These are phyloP conservation scores for Teunomyces funiuensis DNA, from an alignment of 805 yeast genomes.

Conservation along the genomic window DNA sequence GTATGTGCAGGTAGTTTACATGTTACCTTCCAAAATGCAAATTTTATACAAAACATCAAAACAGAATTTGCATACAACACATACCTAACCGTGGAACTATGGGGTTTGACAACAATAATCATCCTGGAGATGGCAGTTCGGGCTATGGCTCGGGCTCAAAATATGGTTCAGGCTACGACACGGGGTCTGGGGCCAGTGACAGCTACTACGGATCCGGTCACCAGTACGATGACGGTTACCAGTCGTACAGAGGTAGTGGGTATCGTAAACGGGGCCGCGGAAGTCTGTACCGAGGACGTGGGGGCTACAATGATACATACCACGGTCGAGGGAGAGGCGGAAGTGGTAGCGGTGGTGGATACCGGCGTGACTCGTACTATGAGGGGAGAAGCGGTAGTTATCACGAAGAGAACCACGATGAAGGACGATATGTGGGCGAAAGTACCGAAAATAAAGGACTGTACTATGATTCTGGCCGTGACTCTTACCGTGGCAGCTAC, in stretches of 20 bases:
- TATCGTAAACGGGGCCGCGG: conserved; percentile 18
- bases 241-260: conserved; percentile 6
- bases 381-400: conserved; percentile 1
- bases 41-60: not conserved
- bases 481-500: not conserved
- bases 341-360: too few species aligned
- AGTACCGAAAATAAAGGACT: not conserved
- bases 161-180: not conserved
- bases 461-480: not conserved
- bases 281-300: conserved; percentile 11
- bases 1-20: conserved; percentile 4
- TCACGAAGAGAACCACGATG: not conserved
- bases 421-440: not conserved
- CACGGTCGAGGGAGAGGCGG: conserved; percentile 11
- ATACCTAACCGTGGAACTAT: not conserved
- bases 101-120: not conserved
- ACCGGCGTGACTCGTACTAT: conserved; percentile 9
- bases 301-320: conserved; percentile 10
- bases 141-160: not conserved
- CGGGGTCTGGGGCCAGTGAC: conserved; percentile 3
- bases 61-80: too few species aligned
- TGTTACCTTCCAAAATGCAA: too few species aligned
- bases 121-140: not conserved
- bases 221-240: conserved; percentile 1
- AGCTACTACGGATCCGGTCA: conserved; percentile 11